A percentile compares a stretch with the other conserved stretches of the same genome.
phyloP scores from a whole-genome alignment of 495 filamentous ascomycete species.

The Bryoglossum gracile region DNA sequence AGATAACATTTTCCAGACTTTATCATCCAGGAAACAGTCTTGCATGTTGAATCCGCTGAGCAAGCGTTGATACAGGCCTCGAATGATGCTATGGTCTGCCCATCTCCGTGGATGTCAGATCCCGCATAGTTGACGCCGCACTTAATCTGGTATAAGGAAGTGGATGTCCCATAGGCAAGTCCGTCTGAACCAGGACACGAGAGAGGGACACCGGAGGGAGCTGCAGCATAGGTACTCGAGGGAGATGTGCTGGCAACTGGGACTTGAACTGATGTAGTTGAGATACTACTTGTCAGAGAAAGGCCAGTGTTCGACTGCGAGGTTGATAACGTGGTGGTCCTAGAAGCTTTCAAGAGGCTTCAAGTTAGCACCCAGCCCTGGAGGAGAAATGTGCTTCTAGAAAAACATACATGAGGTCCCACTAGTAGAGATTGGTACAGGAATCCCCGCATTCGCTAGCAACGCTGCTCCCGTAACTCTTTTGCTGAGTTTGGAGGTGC shows the following conservation, averaged over 20 bases:
- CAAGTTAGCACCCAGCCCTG: no score
- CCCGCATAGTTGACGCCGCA: not conserved
- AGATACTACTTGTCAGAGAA: no score
- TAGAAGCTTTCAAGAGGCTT: not conserved
- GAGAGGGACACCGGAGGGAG: not conserved
- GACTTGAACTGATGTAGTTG: no score
- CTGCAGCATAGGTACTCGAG: not conserved
- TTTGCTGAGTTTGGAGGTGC: not conserved
- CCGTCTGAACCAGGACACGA: not conserved
- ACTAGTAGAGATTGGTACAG: not conserved
- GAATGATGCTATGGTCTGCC: slow-evolving; percentile 16
- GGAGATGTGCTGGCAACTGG: no score
- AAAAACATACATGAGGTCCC: no score
- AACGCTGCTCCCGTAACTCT: no score
- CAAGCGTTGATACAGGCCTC: not conserved
- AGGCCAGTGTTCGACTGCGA: no score
- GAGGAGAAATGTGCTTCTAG: no score
- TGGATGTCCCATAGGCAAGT: not conserved
- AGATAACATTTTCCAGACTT: not conserved
- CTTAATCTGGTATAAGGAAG: not conserved
- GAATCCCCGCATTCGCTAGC: no score
- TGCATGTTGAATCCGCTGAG: not conserved
- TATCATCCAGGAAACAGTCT: not conserved
- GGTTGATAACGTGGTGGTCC: no score
- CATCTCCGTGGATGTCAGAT: not conserved